These are phyloP conservation scores for Serendipita sp. DNA, from an alignment of 768 basidiomycete species.

Conservation along the genomic window DNA sequence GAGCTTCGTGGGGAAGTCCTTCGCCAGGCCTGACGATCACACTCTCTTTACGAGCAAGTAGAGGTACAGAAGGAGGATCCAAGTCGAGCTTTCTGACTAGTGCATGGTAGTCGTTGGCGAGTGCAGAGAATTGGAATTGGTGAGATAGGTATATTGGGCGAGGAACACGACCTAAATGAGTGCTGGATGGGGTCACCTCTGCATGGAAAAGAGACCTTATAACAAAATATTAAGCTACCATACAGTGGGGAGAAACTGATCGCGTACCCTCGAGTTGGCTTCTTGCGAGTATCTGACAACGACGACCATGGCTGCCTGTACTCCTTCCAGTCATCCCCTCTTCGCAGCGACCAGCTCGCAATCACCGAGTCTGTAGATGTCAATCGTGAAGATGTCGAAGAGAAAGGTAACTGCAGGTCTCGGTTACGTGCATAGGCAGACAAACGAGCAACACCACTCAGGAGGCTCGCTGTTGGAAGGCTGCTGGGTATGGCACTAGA, in stretches of 20 bases:
- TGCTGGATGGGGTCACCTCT: conserved; percentile 62
- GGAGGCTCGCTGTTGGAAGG: conserved; percentile 17
- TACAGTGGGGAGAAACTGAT: background rate
- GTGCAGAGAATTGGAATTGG: conserved; percentile 66
- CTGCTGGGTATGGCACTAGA: conserved; percentile 16
- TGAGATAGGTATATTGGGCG: conserved; percentile 68
- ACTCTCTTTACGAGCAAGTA: conserved; percentile 59
- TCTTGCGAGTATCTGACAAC: background rate
- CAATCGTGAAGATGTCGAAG: conserved; percentile 16
- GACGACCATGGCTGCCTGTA: conserved; percentile 24
- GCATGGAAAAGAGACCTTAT: conserved; percentile 41
- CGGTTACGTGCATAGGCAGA: conserved; percentile 21
- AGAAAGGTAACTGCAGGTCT: background rate
- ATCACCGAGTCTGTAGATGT: conserved; percentile 27
- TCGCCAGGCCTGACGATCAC: conserved; percentile 25
- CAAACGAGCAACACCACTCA: background rate
- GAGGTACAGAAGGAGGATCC: conserved; percentile 37
- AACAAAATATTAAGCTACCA: background rate
- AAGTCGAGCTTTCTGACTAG: conserved; percentile 51
- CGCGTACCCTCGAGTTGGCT: background rate
- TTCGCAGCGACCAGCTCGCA: conserved; percentile 50
- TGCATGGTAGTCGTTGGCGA: conserved; percentile 66
- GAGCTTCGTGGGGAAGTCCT: background rate
- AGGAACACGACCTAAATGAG: conserved; percentile 43
- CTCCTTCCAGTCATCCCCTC: conserved; percentile 36